Evolutionary conservation across 2,329 filamentous ascomycete genomes (phyloP).

Genomic region (Fusarium sp.): DNA sequence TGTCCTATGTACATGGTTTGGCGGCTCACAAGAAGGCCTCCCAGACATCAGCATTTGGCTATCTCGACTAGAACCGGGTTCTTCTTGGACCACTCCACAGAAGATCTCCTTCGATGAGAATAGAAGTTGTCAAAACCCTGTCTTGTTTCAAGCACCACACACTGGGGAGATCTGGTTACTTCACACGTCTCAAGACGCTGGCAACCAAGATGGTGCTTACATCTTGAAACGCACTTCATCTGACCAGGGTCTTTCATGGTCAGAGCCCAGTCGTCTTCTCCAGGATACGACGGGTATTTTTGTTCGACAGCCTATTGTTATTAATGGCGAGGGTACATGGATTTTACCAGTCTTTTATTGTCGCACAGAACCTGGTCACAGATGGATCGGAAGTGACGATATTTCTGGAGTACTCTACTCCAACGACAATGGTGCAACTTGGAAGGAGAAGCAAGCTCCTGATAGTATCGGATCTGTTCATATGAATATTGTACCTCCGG

Average conservation of each 20-base stretch:
- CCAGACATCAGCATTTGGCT: slow-evolving; percentile 60
- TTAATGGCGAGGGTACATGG: slow-evolving; percentile 56
- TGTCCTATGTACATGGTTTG: slow-evolving; percentile 60
- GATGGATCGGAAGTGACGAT: slow-evolving; percentile 61
- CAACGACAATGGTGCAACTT: slow-evolving; percentile 55
- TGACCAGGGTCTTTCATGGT: slow-evolving; percentile 56
- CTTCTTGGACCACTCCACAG: slow-evolving; percentile 52
- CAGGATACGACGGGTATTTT: slow-evolving; percentile 54
- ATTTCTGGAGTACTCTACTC: slow-evolving; percentile 57
- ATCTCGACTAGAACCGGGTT: slow-evolving; percentile 52
- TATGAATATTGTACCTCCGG: slow-evolving; percentile 57
- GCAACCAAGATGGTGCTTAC: slow-evolving; percentile 59
- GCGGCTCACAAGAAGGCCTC: slow-evolving; percentile 60
- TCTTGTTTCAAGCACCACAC: slow-evolving; percentile 56
- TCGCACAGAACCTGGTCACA: slow-evolving; percentile 54
- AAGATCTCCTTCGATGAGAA: slow-evolving; percentile 56
- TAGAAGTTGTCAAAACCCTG: slow-evolving; percentile 61
- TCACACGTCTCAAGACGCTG: slow-evolving; percentile 60
- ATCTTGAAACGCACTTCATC: slow-evolving; percentile 55
- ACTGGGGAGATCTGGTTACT: slow-evolving; percentile 57
- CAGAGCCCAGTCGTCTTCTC: slow-evolving; percentile 51
- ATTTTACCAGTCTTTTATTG: slow-evolving; percentile 60
- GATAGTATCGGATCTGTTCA: slow-evolving; percentile 58
- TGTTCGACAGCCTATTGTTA: slow-evolving; percentile 57
- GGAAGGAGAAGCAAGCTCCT: slow-evolving; percentile 55